Percentiles rank a stretch among this genome's conserved stretches.
Conservation (phyloP, 2,329 filamentous ascomycete genomes). For the Alternaria panax region DNA sequence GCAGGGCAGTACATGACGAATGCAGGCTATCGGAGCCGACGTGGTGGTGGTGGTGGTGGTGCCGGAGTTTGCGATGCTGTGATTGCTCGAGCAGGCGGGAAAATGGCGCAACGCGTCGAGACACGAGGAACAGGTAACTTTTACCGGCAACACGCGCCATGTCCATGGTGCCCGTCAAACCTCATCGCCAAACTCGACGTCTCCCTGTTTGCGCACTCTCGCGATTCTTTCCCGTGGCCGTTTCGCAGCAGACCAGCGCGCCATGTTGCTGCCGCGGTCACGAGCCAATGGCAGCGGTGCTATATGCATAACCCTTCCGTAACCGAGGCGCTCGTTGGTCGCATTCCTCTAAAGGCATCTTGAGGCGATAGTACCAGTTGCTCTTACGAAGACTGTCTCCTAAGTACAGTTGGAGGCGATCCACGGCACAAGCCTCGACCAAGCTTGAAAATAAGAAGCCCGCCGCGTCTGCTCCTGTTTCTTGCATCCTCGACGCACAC, state of each 20-base stretch:
- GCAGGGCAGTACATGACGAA: not conserved
- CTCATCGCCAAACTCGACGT: not conserved
- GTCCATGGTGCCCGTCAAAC: not conserved
- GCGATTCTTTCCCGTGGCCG: not conserved
- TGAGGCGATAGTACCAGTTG: conserved; percentile 19
- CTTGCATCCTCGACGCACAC: conserved; percentile 10
- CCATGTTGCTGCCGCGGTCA: conserved; percentile 6
- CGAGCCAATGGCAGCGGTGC: conserved; percentile 30
- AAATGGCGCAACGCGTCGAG: conserved; percentile 26
- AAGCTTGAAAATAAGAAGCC: conserved; percentile 31
- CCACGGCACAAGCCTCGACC: conserved; percentile 31
- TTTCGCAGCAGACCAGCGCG: conserved; percentile 2
- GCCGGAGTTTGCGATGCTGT: conserved; percentile 19
- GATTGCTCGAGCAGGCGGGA: conserved; percentile 23
- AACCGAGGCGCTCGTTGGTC: conserved; percentile 29
- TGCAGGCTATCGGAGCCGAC: conserved; percentile 16
- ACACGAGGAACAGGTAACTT: conserved; percentile 25
- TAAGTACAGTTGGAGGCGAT: conserved; percentile 37
- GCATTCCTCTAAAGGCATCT: conserved; percentile 29
- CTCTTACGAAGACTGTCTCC: conserved; percentile 21
- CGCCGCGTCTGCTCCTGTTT: conserved; percentile 7
- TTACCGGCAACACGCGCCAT: conserved; percentile 21
- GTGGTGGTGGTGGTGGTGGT: not conserved
- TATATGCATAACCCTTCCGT: conserved; percentile 30
- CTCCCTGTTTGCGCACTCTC: conserved; percentile 1